Evolutionary conservation across 2,329 filamentous ascomycete species (phyloP).

Genomic region (Aspergillus latus): DNA sequence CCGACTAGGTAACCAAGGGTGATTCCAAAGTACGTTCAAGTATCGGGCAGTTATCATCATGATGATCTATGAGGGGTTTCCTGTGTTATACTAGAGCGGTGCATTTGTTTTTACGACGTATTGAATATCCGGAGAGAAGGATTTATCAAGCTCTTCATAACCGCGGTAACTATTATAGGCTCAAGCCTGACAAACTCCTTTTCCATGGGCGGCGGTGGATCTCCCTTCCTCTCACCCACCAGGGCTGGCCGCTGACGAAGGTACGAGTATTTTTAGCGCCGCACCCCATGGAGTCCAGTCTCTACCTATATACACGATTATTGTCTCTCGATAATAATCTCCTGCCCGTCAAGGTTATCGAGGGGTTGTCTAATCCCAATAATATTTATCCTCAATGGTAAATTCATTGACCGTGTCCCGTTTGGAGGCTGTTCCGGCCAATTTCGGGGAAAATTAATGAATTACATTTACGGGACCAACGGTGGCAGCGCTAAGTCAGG

Average conservation of each 20-base stretch:
- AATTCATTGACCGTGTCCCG: not conserved
- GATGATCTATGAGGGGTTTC: not conserved
- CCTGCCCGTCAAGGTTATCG: not conserved
- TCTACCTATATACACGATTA: not conserved
- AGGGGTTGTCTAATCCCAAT: not conserved
- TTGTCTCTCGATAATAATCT: not conserved
- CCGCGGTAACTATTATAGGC: not conserved
- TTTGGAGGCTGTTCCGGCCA: not conserved
- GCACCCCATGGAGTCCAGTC: not conserved
- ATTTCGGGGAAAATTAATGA: conserved; percentile 10
- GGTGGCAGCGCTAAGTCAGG: conserved; percentile 12
- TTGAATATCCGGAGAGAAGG: not conserved
- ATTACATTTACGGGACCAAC: conserved; percentile 5
- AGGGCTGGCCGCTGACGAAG: not conserved
- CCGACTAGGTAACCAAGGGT: not conserved
- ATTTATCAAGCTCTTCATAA: not conserved
- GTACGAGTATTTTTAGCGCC: conserved; percentile 6
- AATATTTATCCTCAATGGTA: not conserved
- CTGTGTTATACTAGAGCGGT: not conserved
- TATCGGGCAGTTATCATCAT: not conserved
- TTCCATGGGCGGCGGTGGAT: conserved; percentile 19
- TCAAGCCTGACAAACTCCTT: conserved; percentile 10
- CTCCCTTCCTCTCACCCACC: conserved; percentile 13
- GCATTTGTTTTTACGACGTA: not conserved
- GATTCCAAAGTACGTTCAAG: not conserved